Percentiles rank a stretch among this genome's conserved stretches.
These are phyloP conservation scores for Gypsophila paniculata DNA, from an alignment of 179 eudicot genomes.

Conservation along the genomic window DNA sequence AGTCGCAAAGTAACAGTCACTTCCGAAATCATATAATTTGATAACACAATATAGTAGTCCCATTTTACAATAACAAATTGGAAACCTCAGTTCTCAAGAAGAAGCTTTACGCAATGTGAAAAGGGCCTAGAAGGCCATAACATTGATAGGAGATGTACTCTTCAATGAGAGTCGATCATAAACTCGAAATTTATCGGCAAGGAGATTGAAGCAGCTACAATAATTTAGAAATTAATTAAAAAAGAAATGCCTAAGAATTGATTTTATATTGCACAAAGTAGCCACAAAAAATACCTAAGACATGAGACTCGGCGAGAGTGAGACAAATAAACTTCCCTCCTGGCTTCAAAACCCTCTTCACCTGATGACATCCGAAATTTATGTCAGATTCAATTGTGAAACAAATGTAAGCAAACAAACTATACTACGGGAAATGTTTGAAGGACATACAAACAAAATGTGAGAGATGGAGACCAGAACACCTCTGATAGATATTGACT, in stretches of 20 bases:
- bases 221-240: neutral
- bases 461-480: conserved; percentile 27
- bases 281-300: conserved; percentile 75
- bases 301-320: conserved; percentile 85
- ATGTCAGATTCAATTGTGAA: conserved; percentile 9
- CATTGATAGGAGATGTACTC: neutral
- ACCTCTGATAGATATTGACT: conserved; percentile 85
- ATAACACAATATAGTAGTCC: conserved; percentile 1
- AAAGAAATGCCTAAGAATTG: neutral
- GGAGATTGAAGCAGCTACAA: neutral
- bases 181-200: neutral
- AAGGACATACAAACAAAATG: conserved; percentile 28
- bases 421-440: conserved; percentile 7
- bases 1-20: neutral
- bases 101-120: neutral
- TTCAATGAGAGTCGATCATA: neutral
- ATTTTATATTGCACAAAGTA: conserved; percentile 12
- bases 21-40: neutral
- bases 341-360: conserved; percentile 65
- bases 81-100: neutral
- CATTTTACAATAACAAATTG: conserved; percentile 10
- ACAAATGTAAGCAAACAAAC: conserved; percentile 3
- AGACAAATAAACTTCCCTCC: conserved; percentile 88
- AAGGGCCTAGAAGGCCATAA: neutral
- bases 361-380: conserved; percentile 42